Base-by-base conservation (phyloP, 78 protist species). In the Tieghemostelium lacteum region DNA sequence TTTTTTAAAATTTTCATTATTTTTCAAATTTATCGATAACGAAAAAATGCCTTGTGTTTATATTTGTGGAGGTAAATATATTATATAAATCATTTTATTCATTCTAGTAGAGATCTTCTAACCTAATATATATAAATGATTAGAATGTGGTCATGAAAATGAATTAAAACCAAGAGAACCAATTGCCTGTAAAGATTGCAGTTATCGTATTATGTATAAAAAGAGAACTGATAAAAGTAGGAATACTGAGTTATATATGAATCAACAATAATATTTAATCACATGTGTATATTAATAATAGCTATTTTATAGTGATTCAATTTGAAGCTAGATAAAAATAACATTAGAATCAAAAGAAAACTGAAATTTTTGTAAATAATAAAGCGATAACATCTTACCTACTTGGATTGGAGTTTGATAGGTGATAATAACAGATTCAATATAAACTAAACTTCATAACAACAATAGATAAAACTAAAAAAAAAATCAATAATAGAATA, bases 171-270 rank as follows among this genome's bases (percentile, higher is more conserved):
- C 91, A 83, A 83, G 65, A 52, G 91, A 83, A 60, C 78, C 91
- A 69, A 62, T 83, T 49, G 69, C 40, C 37, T 83, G 91, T 33
- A 83, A 83, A 52, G 91, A 83, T 83, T 83, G 91, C 20, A 83
- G 78, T 24, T 62, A 83, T 69, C 91, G 91, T 83, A 83, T 83
- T 42, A 60, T 83, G 78, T 83, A 83, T 71, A 83, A 83, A 45
- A 83, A 83, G 78, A 83, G 91, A 83, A 69, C 91, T 45, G 91
- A 83, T 83, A 83, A 42, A 60, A 69, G 91, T 83, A 83, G 28
- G 55, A 39, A 57, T 39, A 70, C 45, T 19, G 55, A 50, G 39
- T 39, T 5, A 36, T 12, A 64, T 64, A 36, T 4, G 3, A 54
- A 28, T 14, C 16, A 31, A 61, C 14, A 65, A 26, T 34, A 8